Evolutionary conservation across 1,284 basidiomycete genomes (phyloP).

Genomic region (Ganoderma meredithae): DNA sequence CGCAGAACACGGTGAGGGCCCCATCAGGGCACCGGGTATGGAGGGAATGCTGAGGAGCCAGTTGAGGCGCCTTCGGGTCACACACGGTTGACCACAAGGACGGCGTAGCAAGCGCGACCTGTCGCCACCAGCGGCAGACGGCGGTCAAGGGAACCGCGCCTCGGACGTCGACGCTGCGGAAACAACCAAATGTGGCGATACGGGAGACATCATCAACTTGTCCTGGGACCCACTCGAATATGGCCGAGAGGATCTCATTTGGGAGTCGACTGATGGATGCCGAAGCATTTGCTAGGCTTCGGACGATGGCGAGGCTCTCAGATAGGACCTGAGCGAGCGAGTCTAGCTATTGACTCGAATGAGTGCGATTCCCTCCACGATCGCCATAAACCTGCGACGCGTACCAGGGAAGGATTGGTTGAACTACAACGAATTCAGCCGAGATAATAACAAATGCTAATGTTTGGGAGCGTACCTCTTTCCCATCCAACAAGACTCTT

Average conservation of each 20-base stretch:
- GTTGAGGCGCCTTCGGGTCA: background rate
- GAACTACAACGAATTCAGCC: background rate
- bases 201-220: background rate
- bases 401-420: background rate
- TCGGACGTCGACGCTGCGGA: background rate
- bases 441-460: background rate
- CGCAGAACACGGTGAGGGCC: constrained; percentile 1
- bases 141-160: background rate
- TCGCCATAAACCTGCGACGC: background rate
- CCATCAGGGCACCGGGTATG: background rate
- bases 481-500: background rate
- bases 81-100: constrained; percentile 10
- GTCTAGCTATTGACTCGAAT: background rate
- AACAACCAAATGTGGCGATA: background rate
- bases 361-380: background rate
- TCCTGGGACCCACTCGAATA: constrained; percentile 6
- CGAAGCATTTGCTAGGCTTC: background rate
- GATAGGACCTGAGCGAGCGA: background rate
- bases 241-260: constrained; percentile 8
- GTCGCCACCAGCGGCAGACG: constrained; percentile 9
- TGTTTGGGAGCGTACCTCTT: background rate
- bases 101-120: constrained; percentile 5
- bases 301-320: background rate
- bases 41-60: background rate
- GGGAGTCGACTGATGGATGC: constrained; percentile 4